These are phyloP conservation scores for Botrytis sinoallii DNA, from an alignment of 2,329 filamentous ascomycete species.

Conservation along the genomic window DNA sequence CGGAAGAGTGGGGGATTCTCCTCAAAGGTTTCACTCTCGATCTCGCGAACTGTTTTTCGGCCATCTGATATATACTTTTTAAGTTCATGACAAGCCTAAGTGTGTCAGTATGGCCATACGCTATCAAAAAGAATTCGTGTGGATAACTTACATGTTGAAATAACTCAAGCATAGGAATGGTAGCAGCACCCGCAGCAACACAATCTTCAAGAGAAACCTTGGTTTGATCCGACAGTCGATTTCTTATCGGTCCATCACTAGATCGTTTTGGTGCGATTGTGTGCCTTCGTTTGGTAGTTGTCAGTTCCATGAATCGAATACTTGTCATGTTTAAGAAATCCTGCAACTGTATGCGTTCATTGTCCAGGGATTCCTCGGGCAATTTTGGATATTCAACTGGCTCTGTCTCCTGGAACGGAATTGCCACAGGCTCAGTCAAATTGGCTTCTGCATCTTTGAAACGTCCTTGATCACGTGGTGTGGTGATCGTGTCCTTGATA, in stretches of 20 bases:
- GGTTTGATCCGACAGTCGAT: constrained; percentile 39
- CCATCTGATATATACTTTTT: constrained; percentile 97
- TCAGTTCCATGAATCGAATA: constrained; percentile 97
- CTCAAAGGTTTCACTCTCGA: constrained; percentile 82
- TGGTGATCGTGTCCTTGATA: constrained; percentile 46
- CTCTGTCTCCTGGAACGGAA: constrained; percentile 42
- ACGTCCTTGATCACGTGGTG: constrained; percentile 54
- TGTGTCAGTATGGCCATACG: constrained; percentile 32
- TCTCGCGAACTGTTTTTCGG: constrained; percentile 81
- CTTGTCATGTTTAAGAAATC: constrained; percentile 94
- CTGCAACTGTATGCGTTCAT: constrained; percentile 74
- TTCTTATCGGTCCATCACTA: constrained; percentile 36
- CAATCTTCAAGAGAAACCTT: constrained; percentile 66
- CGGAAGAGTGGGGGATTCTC: constrained; percentile 89
- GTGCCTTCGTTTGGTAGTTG: constrained; percentile 88
- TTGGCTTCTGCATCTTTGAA: constrained; percentile 52
- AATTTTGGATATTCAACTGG: constrained; percentile 49
- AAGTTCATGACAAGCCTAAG: constrained; percentile 79
- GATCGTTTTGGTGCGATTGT: constrained; percentile 62
- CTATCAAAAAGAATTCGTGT: neutral
- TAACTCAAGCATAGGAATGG: constrained; percentile 86
- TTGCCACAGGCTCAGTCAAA: constrained; percentile 41
- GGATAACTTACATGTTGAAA: constrained; percentile 73
- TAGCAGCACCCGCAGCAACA: constrained; percentile 86
- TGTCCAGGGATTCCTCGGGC: constrained; percentile 38